Evolutionary conservation across 108 stramenopile species (phyloP), one percentile per base, ranked within the genome.

Genomic region (Nannochloropsis oceanica): DNA sequence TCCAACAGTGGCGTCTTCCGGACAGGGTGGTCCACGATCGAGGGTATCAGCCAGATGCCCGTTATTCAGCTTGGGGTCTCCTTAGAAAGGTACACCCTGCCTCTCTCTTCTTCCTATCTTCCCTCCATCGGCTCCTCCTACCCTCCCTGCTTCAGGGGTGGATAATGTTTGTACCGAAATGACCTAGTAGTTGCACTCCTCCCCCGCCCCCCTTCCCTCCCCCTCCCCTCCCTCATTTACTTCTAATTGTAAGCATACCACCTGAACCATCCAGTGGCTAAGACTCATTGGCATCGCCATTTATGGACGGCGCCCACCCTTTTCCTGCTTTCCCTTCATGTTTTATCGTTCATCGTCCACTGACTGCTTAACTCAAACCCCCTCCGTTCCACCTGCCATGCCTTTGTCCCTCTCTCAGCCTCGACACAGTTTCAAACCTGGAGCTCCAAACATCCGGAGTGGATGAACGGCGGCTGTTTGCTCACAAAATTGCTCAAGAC

Each of bases 21-120:
- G 12, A 86, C 86, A 13, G 86, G 86, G 20, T 86, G 79, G 79
- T 26, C 59, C 24, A 86, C 86, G 26, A 79, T 81, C 42, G 86
- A 86, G 25, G 81, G 25, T 26, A 26, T 86, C 22, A 12, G 13
- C 43, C 26, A 26, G 25, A 43, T 80, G 80, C 86, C 79, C 82
- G 79, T 14, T 27, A 81, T 86, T 81, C 86, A 86, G 82, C 82
- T 86, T 27, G 86, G 86, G 27, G 86, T 86, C 22, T 83, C 86
- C 20, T 20, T 86, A 82, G 86, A 86, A 82, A 43, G 80, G 86
- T 86, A 82, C 42, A 81, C 34, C 22, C 14, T 81, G 22, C 18
- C 46, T 50, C 46, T 14, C 18, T 18, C 46, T 14, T 50, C 46
- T 50, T 18, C 79, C 14, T 42, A 13, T 50, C 46, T 50, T 50